Evolutionary conservation across 2,329 filamentous ascomycete genomes (phyloP).

Genomic region (Apiospora aurea): DNA sequence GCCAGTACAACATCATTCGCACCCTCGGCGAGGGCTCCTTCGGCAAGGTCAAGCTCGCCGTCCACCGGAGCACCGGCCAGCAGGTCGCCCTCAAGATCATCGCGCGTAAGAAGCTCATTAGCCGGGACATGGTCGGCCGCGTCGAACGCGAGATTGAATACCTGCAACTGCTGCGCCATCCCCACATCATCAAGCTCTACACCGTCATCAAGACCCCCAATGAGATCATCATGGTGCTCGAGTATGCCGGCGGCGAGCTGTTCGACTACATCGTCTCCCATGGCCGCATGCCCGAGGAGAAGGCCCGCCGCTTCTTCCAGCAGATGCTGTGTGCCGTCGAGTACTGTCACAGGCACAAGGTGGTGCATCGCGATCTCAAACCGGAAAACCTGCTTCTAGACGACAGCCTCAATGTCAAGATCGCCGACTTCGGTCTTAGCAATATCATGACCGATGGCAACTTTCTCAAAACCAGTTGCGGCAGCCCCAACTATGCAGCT

Average conservation of each 20-base stretch:
- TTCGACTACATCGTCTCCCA: conserved; percentile 98
- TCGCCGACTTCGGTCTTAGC: conserved; percentile 97
- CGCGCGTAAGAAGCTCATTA: conserved; percentile 92
- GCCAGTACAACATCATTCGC: conserved; percentile 88
- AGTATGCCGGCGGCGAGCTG: conserved; percentile 94
- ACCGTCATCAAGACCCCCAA: conserved; percentile 94
- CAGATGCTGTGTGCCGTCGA: conserved; percentile 99
- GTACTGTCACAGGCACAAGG: conserved; percentile 98
- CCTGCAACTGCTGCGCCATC: conserved; percentile 91
- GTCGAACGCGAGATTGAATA: conserved; percentile 99
- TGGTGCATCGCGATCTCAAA: conserved; percentile 96
- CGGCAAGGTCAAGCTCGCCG: conserved; percentile 96
- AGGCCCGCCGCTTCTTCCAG: conserved; percentile 98
- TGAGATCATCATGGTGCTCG: conserved; percentile 99
- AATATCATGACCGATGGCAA: conserved; percentile 99
- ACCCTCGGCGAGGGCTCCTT: conserved; percentile 97
- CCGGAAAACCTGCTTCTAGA: conserved; percentile 96
- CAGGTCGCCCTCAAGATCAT: conserved; percentile 99
- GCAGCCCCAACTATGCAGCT: conserved; percentile 97
- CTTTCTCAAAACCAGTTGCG: conserved; percentile 97
- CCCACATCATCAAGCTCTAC: conserved; percentile 99
- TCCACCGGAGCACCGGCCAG: conserved; percentile 89
- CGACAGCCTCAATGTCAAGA: conserved; percentile 97
- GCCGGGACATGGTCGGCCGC: conserved; percentile 95
- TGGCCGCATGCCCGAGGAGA: conserved; percentile 87